Evolutionary conservation across 257 asterid species (phyloP).

Genomic region (Vinca minor): DNA sequence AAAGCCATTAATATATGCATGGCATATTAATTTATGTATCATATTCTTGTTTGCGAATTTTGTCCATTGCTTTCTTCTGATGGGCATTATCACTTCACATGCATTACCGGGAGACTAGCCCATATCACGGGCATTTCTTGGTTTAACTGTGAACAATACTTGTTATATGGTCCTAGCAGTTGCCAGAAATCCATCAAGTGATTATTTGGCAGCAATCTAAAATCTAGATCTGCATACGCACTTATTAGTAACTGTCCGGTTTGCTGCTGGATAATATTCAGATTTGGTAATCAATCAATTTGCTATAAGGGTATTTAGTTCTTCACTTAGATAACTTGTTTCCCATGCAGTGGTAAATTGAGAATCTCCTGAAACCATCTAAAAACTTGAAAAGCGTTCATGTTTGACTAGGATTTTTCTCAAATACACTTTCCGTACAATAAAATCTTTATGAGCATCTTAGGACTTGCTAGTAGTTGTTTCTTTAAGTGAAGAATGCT

Average conservation of each 20-base stretch:
- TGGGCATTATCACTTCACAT: not conserved
- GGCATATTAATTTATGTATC: not conserved
- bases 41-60: not conserved
- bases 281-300: no score
- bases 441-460: not conserved
- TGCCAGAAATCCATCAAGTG: not conserved
- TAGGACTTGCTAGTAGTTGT: not conserved
- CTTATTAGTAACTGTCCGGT: no score
- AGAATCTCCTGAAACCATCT: not conserved
- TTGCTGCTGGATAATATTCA: not conserved
- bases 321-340: not conserved
- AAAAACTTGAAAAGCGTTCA: not conserved
- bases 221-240: no score
- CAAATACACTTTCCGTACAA: not conserved
- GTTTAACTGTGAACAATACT: not conserved
- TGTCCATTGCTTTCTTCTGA: not conserved
- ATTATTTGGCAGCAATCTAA: not conserved
- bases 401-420: not conserved
- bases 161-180: not conserved
- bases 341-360: not conserved
- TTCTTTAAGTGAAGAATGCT: not conserved
- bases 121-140: not conserved
- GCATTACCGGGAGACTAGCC: not conserved
- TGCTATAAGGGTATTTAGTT: not conserved
- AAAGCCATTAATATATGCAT: not conserved